Evolutionary conservation across 2,329 filamentous ascomycete species (phyloP), one percentile per base, ranked within the genome.

Genomic region (Epichloe aotearoae): DNA sequence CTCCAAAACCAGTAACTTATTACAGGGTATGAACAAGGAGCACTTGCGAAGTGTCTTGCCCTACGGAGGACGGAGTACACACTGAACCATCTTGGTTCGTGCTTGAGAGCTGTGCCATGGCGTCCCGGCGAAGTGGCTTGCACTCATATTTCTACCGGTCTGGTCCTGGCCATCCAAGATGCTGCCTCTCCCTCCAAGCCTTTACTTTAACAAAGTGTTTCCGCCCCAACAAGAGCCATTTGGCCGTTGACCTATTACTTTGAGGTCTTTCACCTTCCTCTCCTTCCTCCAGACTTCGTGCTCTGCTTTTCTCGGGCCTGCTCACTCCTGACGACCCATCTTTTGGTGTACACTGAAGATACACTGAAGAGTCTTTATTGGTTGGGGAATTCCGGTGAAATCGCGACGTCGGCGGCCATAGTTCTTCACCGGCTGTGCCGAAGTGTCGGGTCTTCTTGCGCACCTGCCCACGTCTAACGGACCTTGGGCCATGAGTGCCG

Each of bases 51-150:
- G 39, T 15, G 19, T 49, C 47, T 43, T 39, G n/a, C 26, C 14
- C 14, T 26, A 40, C 7, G 23, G 23, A 26, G 26, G 19, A 19
- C 19, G 19, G 19, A 19, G 19, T 10, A 30, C 26, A 33, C 5
- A 33, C 34, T 42, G 17, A 17, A 14, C 40, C 47, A 19, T 43
- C 40, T 39, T 49, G 47, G 47, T 43, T 49, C 33, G 39, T 37
- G 14, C 47, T 49, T 6, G 34, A 33, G 8, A 30, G 26, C 26
- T 30, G 26, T 3, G 26, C 26, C 26, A 26, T 26, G 26, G 26
- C 26, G 26, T 26, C 19, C 26, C 43, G 41, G 23, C 40, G 34
- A 47, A 38, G 46, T 50, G 49, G 49, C 49, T 50, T 51, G 49
- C 49, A 4, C 30, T 30, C 7, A 30, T 30, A 43, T 30, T 30